A percentile compares a stretch with the other conserved stretches of the same genome.
Conservation (phyloP, 1,284 basidiomycete species). For the Ustilago cynodontis region DNA sequence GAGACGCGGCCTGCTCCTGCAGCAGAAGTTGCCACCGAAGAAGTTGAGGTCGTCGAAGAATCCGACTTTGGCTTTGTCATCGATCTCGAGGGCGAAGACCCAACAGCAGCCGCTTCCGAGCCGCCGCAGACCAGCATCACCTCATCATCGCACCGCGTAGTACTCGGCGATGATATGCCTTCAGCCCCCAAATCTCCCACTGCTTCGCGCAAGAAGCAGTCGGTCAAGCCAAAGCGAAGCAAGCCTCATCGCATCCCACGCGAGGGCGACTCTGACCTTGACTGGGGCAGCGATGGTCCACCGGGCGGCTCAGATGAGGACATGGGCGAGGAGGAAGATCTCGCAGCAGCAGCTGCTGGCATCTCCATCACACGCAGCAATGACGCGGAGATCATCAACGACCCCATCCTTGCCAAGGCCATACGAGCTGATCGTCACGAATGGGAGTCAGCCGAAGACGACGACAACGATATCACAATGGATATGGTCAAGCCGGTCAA, state of each 20-base stretch:
- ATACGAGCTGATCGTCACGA: conserved; percentile 49
- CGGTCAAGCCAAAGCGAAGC: conserved; percentile 8
- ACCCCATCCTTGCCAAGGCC: conserved; percentile 44
- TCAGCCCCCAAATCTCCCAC: neutral
- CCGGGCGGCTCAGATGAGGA: conserved; percentile 27
- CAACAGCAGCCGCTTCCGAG: conserved; percentile 4
- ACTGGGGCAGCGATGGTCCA: conserved; percentile 66
- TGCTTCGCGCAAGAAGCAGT: conserved; percentile 15
- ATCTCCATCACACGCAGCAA: conserved; percentile 39
- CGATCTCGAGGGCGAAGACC: conserved; percentile 48
- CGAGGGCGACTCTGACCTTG: conserved; percentile 62
- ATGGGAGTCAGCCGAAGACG: conserved; percentile 37
- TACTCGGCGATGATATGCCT: conserved; percentile 35
- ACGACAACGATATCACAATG: conserved; percentile 20
- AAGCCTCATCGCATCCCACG: conserved; percentile 46
- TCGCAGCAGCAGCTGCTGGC: conserved; percentile 42
- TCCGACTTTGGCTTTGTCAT: conserved; percentile 36
- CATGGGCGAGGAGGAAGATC: conserved; percentile 16
- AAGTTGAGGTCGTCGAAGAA: conserved; percentile 23
- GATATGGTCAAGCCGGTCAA: conserved; percentile 20
- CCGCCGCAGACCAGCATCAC: neutral
- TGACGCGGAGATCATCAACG: conserved; percentile 24
- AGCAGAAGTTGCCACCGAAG: conserved; percentile 13
- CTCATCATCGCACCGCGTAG: conserved; percentile 22
- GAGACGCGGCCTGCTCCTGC: conserved; percentile 3